Evolutionary conservation across 371 early-diverging fungal species (phyloP).

Genomic region (Rhizopus microsporus): DNA sequence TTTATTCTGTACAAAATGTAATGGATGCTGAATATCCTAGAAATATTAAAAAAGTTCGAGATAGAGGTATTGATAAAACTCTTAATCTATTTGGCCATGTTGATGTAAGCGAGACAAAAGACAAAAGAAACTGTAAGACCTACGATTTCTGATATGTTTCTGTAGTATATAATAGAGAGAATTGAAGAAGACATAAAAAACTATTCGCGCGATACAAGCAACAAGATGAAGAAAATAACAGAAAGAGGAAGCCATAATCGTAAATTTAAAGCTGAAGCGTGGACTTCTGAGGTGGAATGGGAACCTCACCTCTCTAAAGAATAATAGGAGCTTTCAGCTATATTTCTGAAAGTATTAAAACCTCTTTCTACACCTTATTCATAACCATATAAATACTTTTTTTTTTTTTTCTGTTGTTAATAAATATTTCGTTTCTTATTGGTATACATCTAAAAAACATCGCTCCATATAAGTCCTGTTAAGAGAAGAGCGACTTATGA

Average conservation of each 20-base stretch:
- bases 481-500: no score
- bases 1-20: conserved; percentile 5
- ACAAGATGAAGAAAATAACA: conserved; percentile 3
- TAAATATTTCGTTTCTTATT: no score
- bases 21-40: not conserved
- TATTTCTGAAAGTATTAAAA: no score
- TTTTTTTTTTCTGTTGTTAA: no score
- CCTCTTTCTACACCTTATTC: no score
- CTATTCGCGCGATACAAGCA: not conserved
- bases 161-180: conserved; percentile 2
- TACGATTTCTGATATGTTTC: conserved; percentile 2
- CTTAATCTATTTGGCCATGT: not conserved
- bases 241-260: not conserved
- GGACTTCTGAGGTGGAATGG: not conserved
- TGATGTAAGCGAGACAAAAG: conserved; percentile 3
- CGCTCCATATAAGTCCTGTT: no score
- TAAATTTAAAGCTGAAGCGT: conserved; percentile 4
- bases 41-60: not conserved
- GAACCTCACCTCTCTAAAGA: no score
- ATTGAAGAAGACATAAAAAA: conserved; percentile 2
- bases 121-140: not conserved
- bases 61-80: not conserved
- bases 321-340: no score
- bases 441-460: no score
- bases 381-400: no score